Percentiles rank a stretch among this genome's conserved stretches.
Conservation (phyloP, 2,329 filamentous ascomycete genomes). For the Monilinia fructicola region DNA sequence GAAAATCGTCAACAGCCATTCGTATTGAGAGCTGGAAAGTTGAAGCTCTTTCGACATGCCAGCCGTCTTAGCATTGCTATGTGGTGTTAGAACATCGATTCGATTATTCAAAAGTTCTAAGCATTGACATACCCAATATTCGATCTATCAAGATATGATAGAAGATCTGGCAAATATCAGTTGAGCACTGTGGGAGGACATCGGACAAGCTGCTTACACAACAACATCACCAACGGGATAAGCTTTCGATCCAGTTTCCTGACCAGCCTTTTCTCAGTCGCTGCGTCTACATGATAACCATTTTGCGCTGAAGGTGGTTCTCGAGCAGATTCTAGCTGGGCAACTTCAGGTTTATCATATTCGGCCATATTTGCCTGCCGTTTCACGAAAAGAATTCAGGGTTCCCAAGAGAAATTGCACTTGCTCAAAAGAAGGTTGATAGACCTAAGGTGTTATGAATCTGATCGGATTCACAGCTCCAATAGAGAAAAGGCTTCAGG, state of each 20-base stretch:
- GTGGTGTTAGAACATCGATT: background rate
- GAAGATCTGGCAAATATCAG: conserved; percentile 41
- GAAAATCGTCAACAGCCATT: conserved; percentile 45
- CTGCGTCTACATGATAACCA: conserved; percentile 15
- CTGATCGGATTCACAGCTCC: background rate
- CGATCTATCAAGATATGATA: conserved; percentile 50
- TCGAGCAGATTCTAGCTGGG: conserved; percentile 5
- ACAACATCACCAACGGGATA: conserved; percentile 43
- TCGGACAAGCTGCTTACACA: conserved; percentile 23
- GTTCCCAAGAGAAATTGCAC: background rate
- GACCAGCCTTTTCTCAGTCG: conserved; percentile 50
- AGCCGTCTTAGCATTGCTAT: conserved; percentile 53
- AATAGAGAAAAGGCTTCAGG: background rate
- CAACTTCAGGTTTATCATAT: background rate
- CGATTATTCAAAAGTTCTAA: background rate
- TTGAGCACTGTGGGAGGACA: background rate
- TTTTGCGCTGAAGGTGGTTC: conserved; percentile 8
- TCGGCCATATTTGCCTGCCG: conserved; percentile 2
- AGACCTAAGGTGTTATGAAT: background rate
- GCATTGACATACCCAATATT: conserved; percentile 47
- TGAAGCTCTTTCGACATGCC: conserved; percentile 52
- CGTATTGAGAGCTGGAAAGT: conserved; percentile 45
- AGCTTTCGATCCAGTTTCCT: conserved; percentile 59
- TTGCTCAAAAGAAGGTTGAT: no score
- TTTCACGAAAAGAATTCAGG: background rate